phyloP scores from a whole-genome alignment of 352 stramenopile genomes.

The Globisporangium cylindrosporum region DNA sequence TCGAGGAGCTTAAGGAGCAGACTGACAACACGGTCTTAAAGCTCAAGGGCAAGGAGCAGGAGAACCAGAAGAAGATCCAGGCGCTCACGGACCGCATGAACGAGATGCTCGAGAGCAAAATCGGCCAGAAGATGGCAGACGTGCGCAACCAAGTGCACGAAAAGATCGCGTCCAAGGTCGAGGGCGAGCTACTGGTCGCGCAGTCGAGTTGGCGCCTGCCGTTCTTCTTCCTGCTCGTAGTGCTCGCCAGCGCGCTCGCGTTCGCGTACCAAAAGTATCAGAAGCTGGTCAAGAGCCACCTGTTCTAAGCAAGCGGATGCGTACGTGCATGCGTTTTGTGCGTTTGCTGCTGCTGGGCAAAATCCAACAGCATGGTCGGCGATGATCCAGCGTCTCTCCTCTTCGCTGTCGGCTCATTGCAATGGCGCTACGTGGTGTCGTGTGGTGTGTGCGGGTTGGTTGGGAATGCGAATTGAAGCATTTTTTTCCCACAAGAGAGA shows the following conservation, averaged over 20 bases:
- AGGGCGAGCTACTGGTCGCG: constrained; percentile 60
- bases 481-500: not conserved
- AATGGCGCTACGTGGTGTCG: not conserved
- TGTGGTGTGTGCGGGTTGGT: not conserved
- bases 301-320: constrained; percentile 38
- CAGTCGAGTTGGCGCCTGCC: constrained; percentile 71
- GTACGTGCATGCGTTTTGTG: not conserved
- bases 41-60: constrained; percentile 63
- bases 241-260: constrained; percentile 49
- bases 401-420: not conserved
- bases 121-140: constrained; percentile 60
- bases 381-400: not conserved
- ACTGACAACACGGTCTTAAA: constrained; percentile 75
- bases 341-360: not conserved
- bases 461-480: constrained; percentile 6
- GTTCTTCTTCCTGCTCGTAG: constrained; percentile 75
- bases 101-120: constrained; percentile 70
- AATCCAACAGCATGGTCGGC: not conserved
- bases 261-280: constrained; percentile 87
- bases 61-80: constrained; percentile 74
- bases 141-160: constrained; percentile 60
- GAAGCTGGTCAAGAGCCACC: constrained; percentile 81
- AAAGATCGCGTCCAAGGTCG: constrained; percentile 69
- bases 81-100: constrained; percentile 68
- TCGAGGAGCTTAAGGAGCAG: constrained; percentile 77